Base-by-base conservation (phyloP, 164 flowering plant species). In the Magnolia changhungtana region DNA sequence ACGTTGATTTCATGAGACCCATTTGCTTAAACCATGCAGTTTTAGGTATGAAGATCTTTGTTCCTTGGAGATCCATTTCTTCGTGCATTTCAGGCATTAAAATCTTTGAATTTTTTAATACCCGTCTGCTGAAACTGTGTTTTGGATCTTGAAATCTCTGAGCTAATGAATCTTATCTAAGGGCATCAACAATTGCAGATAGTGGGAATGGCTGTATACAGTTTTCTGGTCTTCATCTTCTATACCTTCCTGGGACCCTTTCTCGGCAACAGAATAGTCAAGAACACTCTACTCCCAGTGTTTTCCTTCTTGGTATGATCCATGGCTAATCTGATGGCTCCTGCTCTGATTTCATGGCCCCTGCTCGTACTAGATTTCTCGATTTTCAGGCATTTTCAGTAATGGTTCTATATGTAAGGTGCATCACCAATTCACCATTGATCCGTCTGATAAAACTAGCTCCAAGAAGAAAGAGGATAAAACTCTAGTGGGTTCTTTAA, bases 371-470 rank as follows among this genome's bases (percentile, higher is more conserved):
- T 51, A 51, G 72, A 24, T 52, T 78, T 76, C 61, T 65, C 21
- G 6, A 21, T 29, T 78, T 83, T 79, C 88, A 96, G 99, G 98
- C 87, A 11, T 50, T 90, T 58, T 86, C 91, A 13, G 94, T 88
- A 27, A 89, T 89, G 78, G 75, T 89, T 71, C 84, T 92, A 45
- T 96, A 91, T 75, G 72, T 90, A 68, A 89, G 98, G 81, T 94
- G 99, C 78, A 87, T 94, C 0, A 94, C 94, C 8, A 89, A 85
- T 59, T 94, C 0, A 94, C 94, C 10, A 91, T 86, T 59, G 95
- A 96, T 72, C 99, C 99, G 2, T 85, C 89, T 29, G 98, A 92
- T 78, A 94, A 84, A 78, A 90, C 89, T 72, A 83, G 93, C 63
- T 76, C 75, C 13, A 88, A 83, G 83, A 92, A 87, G 87, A 92